Base-by-base conservation (phyloP, 352 stramenopile genomes). In the Phytopythium kandeliae region DNA sequence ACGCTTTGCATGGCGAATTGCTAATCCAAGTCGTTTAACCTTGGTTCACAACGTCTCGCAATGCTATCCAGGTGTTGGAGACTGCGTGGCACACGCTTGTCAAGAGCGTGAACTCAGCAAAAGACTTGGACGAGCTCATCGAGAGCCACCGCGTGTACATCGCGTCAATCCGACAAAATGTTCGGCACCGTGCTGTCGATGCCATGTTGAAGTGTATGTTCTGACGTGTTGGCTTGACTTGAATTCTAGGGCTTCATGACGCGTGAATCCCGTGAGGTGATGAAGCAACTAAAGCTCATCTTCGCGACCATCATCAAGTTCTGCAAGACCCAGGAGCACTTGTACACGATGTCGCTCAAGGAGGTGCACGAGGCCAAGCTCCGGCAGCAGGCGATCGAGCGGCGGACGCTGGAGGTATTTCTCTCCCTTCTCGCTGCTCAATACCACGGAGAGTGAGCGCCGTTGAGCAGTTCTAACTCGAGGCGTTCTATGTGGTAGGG, bases 131-230 rank as follows among this genome's bases (percentile, higher is more conserved):
- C 60, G 87, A 96, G 54, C 69, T 99, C 21, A 98, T 99, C 54
- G 70, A 85, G 57, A 97, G 93, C 35, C 97, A 99, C 55, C 84
- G 98, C 58, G 67, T 84, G 5, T 99, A 99, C 61, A 88, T 99
- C 31, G 51, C 78, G 21, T 83, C 92, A 2, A 91, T 97, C 64
- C 90, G 94, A 47, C 69, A 87, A 48, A 94, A 95, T 54, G 85
- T 92, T 64, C 37, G 71, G 41, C n/a, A 25, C 51, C 33, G 24
- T 24, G 33, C n/a, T 22, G 3, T 48, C 24, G 22, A 11, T 22
- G 7, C 12, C 26, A n/a, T 9, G 9, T 33, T 46, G n/a, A 11
- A 15, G 38, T 10, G 16, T n/a, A 3, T 19, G 24, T 4, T 22
- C 36, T 65, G 25, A 43, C 46, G 12, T 13, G 28, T 21, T 58